Evolutionary conservation across 768 basidiomycete species (phyloP).

Genomic region (Boletus tomentosulus): DNA sequence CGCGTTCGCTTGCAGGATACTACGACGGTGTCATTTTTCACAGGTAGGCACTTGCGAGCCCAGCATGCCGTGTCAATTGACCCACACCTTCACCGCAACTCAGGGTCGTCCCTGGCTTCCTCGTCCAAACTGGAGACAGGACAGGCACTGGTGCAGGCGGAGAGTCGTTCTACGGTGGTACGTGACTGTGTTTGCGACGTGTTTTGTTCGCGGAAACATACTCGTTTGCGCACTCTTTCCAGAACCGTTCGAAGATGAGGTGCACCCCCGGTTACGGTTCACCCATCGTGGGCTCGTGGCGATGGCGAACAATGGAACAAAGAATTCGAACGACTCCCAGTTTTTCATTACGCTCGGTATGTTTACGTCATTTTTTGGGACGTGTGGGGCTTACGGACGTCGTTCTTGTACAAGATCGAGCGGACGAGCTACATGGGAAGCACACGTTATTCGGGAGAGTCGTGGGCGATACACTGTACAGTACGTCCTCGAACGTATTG

Average conservation of each 20-base stretch:
- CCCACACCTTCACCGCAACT: not conserved
- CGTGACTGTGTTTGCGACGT: constrained; percentile 9
- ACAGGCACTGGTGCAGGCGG: constrained; percentile 90
- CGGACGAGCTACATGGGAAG: constrained; percentile 91
- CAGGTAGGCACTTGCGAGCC: constrained; percentile 46
- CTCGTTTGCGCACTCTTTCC: not conserved
- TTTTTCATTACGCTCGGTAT: constrained; percentile 91
- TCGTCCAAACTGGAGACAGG: constrained; percentile 92
- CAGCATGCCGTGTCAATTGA: not conserved
- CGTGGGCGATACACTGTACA: constrained; percentile 86
- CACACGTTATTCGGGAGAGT: constrained; percentile 93
- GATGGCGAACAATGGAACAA: constrained; percentile 88
- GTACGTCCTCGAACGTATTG: constrained; percentile 41
- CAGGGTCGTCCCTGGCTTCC: constrained; percentile 85
- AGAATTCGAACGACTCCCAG: constrained; percentile 90
- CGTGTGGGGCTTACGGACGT: not conserved
- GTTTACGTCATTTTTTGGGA: not conserved
- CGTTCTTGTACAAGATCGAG: constrained; percentile 53
- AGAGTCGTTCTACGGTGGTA: constrained; percentile 92
- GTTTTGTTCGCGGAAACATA: not conserved
- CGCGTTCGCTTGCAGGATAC: constrained; percentile 56
- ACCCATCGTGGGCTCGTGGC: constrained; percentile 87
- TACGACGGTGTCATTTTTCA: constrained; percentile 96
- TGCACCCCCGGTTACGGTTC: constrained; percentile 87
- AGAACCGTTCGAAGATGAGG: constrained; percentile 95